These are phyloP conservation scores for Artemisia annua DNA, from an alignment of 129 eudicot genomes.

Conservation along the genomic window DNA sequence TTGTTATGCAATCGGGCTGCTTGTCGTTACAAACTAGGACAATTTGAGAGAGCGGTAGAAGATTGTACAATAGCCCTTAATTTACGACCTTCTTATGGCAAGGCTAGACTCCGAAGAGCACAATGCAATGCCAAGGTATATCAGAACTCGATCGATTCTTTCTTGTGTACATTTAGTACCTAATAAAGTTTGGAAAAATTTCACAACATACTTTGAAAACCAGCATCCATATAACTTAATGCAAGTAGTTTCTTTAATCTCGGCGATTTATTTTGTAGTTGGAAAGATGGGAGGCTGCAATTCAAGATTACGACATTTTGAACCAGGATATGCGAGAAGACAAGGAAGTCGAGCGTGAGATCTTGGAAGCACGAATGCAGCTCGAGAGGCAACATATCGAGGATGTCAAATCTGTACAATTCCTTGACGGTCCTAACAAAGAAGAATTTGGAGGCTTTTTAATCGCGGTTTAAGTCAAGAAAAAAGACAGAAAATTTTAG, in stretches of 20 bases:
- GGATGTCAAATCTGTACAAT: constrained; percentile 27
- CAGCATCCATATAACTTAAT: too few relatives aligned
- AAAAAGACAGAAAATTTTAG: neutral
- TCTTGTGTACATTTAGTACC: neutral
- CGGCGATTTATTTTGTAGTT: constrained; percentile 32
- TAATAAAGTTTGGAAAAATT: too few relatives aligned
- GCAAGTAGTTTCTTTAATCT: neutral
- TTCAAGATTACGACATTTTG: constrained; percentile 66
- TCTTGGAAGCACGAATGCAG: constrained; percentile 54
- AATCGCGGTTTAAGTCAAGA: constrained; percentile 30
- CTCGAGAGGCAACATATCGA: constrained; percentile 40
- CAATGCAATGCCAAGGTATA: constrained; percentile 63
- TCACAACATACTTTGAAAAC: too few relatives aligned
- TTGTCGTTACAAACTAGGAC: constrained; percentile 67
- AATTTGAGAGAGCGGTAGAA: constrained; percentile 65
- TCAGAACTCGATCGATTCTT: neutral
- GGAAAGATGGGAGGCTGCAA: constrained; percentile 80
- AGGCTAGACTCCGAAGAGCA: constrained; percentile 84
- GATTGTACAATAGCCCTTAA: constrained; percentile 67
- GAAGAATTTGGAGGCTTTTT: constrained; percentile 41
- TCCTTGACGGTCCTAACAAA: constrained; percentile 28
- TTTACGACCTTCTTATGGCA: constrained; percentile 60
- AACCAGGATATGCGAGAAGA: constrained; percentile 54
- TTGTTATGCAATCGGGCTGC: constrained; percentile 84
- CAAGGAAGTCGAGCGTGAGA: constrained; percentile 45